These are phyloP conservation scores for Letharia columbiana DNA, from an alignment of 495 filamentous ascomycete species.

Conservation along the genomic window DNA sequence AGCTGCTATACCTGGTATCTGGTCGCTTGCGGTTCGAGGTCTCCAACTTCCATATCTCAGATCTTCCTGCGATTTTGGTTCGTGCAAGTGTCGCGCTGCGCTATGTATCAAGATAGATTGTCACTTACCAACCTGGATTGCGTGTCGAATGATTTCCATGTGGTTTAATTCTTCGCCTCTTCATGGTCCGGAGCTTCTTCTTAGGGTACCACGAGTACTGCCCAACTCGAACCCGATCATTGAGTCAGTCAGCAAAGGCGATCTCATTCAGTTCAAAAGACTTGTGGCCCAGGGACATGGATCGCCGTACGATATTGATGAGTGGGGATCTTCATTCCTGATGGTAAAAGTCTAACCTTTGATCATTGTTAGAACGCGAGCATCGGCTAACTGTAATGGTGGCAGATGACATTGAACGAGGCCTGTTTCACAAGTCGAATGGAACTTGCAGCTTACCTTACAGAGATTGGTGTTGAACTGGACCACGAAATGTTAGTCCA, in stretches of 20 bases:
- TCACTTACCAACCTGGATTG: slow-evolving; percentile 2
- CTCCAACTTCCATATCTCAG: not conserved
- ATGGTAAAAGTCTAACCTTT: not conserved
- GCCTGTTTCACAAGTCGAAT: too few relatives aligned
- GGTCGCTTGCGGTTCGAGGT: not conserved
- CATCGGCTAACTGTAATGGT: not conserved
- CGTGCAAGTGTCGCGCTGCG: not conserved
- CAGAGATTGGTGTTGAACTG: too few relatives aligned
- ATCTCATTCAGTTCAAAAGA: not conserved
- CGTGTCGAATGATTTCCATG: not conserved
- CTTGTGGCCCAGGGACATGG: not conserved
- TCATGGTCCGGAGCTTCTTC: not conserved
- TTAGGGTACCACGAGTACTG: not conserved
- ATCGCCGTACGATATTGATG: not conserved
- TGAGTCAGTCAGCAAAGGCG: not conserved
- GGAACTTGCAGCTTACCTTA: too few relatives aligned
- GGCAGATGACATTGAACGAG: not conserved
- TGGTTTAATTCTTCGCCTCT: slow-evolving; percentile 1
- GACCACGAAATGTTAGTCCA: too few relatives aligned
- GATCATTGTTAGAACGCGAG: not conserved
- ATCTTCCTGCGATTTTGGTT: not conserved
- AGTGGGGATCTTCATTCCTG: too few relatives aligned
- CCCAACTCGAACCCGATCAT: not conserved
- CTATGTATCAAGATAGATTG: not conserved
- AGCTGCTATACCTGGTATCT: not conserved